Percentiles rank a stretch among this genome's conserved stretches.
Conservation (phyloP, 176 grass and related monocot species). For the Rhipidocladum racemiflorum region DNA sequence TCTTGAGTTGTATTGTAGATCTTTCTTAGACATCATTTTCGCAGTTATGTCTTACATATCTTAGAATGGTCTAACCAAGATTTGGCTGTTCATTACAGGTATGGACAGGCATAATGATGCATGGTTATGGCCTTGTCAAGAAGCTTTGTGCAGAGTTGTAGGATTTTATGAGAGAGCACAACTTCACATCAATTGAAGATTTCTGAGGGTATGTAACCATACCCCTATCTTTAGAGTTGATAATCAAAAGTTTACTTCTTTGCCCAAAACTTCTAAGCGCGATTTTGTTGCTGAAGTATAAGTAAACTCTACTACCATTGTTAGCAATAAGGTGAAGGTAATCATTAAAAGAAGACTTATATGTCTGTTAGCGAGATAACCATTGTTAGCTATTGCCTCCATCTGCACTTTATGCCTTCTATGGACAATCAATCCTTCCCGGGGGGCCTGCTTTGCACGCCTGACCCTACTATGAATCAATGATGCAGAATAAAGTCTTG, state of each 20-base stretch:
- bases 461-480: constrained; percentile 33
- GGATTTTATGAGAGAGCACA: constrained; percentile 93
- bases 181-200: constrained; percentile 82
- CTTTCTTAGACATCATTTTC: constrained; percentile 14
- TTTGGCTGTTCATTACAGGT: constrained; percentile 46
- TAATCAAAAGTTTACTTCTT: neutral
- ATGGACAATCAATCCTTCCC: neutral
- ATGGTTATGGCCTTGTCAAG: constrained; percentile 94
- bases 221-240: constrained; percentile 4
- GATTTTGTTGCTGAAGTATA: neutral
- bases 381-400: constrained; percentile 1
- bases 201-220: constrained; percentile 68
- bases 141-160: constrained; percentile 80
- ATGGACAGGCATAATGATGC: constrained; percentile 96
- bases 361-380: neutral
- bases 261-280: neutral
- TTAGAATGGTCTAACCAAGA: constrained; percentile 6
- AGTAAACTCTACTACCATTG: too few species aligned
- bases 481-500: neutral
- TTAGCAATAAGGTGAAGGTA: neutral
- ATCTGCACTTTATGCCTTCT: constrained; percentile 3
- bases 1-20: neutral
- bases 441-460: constrained; percentile 21
- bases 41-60: neutral
- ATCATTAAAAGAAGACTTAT: constrained; percentile 24